Base-by-base conservation (phyloP, 768 basidiomycete species). In the Rhodosporidiobolus sp. region DNA sequence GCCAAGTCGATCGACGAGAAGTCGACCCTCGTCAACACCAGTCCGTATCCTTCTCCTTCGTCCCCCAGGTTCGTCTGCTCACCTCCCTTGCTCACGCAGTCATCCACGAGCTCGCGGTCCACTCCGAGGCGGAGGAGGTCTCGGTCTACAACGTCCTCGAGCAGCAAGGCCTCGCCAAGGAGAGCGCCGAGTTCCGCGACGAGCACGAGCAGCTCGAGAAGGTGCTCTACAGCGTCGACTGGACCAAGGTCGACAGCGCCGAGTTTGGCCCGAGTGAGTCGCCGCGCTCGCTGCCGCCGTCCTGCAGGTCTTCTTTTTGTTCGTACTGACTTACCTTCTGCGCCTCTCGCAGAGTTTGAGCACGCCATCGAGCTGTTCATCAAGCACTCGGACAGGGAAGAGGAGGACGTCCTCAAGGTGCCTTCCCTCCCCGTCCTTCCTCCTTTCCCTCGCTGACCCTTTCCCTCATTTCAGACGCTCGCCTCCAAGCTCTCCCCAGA, bases 81-180 rank as follows among this genome's bases (percentile, higher is more conserved):
- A 7, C 20, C 58, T 49, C 30, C 35, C 28, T n/a, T 20, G 28
- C 30, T 6, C 49, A 4, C 22, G 43, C 67, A 48, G 52, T 75
- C 48, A 64, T 70, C 57, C 65, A 57, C 49, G 73, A 75, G 62
- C 62, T 75, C 28, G 69, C 65, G 3, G 14, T 62, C 19, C 69
- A 70, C 57, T 35, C 50, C 22, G 73, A 75, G 48, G 73, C 73
- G 14, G 73, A 75, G 53, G 69, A 75, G 60, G 32, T 60, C 61
- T 24, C 45, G 3, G 63, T 62, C 30, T 59, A 65, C 55, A 59
- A 52, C 58, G 52, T 35, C 26, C 54, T 56, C 53, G 52, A 66
- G 49, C 4, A 30, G 48, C 35, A 49, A 24, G 65, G 53, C 35
- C 24, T 59, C 12, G 45, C 17, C 12, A 19, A 16, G 28, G 61